Evolutionary conservation across 306 rosid species (phyloP).

Genomic region (Dalbergia cultrata): DNA sequence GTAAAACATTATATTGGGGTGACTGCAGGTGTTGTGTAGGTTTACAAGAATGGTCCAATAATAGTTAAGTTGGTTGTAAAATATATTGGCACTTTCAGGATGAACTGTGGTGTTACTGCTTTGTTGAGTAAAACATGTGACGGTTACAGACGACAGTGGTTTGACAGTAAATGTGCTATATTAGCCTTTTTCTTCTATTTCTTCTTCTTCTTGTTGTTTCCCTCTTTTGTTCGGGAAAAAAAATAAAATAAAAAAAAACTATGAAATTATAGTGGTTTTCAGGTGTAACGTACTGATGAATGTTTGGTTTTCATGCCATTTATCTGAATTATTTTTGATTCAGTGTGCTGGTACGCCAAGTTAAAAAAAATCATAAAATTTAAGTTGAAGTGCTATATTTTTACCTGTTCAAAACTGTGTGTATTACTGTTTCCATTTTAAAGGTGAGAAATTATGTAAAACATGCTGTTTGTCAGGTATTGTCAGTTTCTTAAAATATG

Average conservation of each 20-base stretch:
- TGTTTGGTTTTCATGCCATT: neutral
- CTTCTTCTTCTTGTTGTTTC: too few relatives aligned
- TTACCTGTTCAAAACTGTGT: neutral
- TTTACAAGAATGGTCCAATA: neutral
- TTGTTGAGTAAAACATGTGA: neutral
- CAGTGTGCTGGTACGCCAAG: neutral
- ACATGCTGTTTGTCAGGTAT: neutral
- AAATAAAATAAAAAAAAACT: too few relatives aligned
- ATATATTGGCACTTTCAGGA: neutral
- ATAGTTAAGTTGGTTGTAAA: slow-evolving; percentile 1
- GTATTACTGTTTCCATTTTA: neutral
- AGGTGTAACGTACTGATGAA: neutral
- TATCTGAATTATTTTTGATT: neutral
- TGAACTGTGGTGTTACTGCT: neutral
- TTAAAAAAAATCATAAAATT: neutral
- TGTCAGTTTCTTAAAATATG: neutral
- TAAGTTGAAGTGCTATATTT: neutral
- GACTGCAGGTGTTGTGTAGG: neutral
- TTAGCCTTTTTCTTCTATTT: too few relatives aligned
- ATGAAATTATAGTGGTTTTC: neutral
- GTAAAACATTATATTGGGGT: neutral
- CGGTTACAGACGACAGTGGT: neutral
- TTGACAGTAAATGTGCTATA: too few relatives aligned
- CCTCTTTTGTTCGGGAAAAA: too few relatives aligned
- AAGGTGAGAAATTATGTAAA: neutral